Conservation (phyloP, 2,329 filamentous ascomycete genomes). For the Ascosphaera aggregata region DNA sequence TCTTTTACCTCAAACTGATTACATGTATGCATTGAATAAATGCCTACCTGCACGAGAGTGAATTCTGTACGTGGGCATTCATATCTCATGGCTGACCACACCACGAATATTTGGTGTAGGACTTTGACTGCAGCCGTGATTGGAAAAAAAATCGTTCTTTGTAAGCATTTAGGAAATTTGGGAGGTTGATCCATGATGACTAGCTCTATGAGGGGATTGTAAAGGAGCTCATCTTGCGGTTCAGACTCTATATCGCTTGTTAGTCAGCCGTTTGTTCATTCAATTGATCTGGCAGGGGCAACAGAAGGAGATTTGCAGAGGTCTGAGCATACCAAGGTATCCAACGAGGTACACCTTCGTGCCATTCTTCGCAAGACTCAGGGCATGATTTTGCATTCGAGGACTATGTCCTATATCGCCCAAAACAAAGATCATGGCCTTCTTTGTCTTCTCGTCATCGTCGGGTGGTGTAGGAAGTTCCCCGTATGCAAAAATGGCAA, state of each 20-base stretch:
- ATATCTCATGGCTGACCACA: constrained; percentile 54
- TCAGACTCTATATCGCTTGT: constrained; percentile 47
- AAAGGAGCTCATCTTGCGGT: constrained; percentile 51
- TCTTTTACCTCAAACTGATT: too few relatives aligned
- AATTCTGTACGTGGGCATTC: constrained; percentile 49
- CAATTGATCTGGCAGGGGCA: background rate
- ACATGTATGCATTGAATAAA: too few relatives aligned
- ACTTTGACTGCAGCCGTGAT: constrained; percentile 66
- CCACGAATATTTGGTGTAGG: constrained; percentile 49
- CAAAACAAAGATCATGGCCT: constrained; percentile 46
- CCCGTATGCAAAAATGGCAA: background rate
- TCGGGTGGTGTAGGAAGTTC: background rate
- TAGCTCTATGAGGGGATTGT: constrained; percentile 45
- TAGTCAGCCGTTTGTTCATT: constrained; percentile 5
- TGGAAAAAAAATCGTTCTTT: constrained; percentile 50
- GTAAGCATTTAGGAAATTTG: constrained; percentile 33
- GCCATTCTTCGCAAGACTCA: constrained; percentile 53
- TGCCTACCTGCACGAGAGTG: constrained; percentile 54
- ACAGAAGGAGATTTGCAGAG: background rate
- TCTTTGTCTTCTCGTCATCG: background rate
- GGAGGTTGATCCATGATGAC: constrained; percentile 48
- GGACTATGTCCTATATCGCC: constrained; percentile 91
- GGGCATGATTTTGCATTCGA: constrained; percentile 94
- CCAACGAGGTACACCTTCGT: background rate
- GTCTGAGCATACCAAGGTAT: background rate